These are phyloP conservation scores for Mycena albidolilacea DNA, from an alignment of 768 basidiomycete species.

Conservation along the genomic window DNA sequence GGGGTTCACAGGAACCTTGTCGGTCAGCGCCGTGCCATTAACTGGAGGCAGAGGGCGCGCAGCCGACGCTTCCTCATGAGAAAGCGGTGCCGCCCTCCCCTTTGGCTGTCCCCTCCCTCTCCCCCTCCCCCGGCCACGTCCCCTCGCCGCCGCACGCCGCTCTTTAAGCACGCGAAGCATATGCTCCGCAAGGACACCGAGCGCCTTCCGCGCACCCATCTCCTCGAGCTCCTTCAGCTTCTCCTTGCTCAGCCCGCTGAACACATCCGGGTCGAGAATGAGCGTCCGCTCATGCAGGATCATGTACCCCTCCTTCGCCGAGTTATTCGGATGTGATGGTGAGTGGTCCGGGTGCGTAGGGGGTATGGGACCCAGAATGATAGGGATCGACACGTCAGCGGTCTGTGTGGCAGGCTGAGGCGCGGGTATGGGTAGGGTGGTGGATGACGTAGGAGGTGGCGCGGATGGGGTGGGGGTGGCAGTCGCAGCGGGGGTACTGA, in stretches of 20 bases:
- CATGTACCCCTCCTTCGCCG: slow-evolving; percentile 73
- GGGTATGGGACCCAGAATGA: slow-evolving; percentile 82
- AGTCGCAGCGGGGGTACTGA: slow-evolving; percentile 32
- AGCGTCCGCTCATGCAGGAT: slow-evolving; percentile 88
- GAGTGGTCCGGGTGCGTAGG: slow-evolving; percentile 70
- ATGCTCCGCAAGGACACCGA: slow-evolving; percentile 86
- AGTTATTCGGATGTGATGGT: slow-evolving; percentile 63
- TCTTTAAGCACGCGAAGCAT: slow-evolving; percentile 91
- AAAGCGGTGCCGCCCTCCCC: slow-evolving; percentile 42
- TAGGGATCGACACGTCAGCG: slow-evolving; percentile 80
- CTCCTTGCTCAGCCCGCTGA: slow-evolving; percentile 80
- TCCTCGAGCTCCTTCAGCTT: slow-evolving; percentile 83
- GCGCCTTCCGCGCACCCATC: slow-evolving; percentile 86
- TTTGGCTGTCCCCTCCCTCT: slow-evolving; percentile 53
- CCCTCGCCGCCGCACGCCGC: slow-evolving; percentile 54
- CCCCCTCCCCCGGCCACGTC: slow-evolving; percentile 61
- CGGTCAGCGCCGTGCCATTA: not conserved
- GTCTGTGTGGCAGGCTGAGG: slow-evolving; percentile 38
- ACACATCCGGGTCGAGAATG: slow-evolving; percentile 88
- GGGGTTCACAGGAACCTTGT: slow-evolving; percentile 29
- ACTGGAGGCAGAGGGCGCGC: not conserved
- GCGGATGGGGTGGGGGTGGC: slow-evolving; percentile 37
- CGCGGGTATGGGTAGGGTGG: slow-evolving; percentile 40
- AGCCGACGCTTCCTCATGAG: slow-evolving; percentile 14
- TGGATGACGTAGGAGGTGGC: slow-evolving; percentile 44